A percentile compares a stretch with the other conserved stretches of the same genome.
Evolutionary conservation across 1,284 basidiomycete species (phyloP).

Genomic region (Apiotrichum porosum): DNA sequence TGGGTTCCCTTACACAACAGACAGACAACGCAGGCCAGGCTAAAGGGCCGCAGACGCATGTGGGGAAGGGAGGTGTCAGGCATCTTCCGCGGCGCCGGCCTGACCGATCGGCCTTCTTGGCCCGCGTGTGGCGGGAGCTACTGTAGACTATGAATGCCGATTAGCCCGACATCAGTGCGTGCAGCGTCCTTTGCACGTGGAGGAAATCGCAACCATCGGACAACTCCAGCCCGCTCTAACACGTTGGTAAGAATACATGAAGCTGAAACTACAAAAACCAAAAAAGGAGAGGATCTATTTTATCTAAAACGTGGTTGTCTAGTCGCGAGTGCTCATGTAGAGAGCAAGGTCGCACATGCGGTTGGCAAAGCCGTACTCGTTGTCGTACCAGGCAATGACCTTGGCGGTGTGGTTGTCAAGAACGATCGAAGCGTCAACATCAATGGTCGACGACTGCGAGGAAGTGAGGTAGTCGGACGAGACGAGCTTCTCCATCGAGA

Average conservation of each 20-base stretch:
- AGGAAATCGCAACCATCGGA: neutral
- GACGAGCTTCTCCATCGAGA: constrained; percentile 49
- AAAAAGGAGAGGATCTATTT: neutral
- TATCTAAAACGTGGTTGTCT: neutral
- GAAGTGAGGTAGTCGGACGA: constrained; percentile 47
- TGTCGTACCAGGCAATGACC: constrained; percentile 49
- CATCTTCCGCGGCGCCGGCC: too few relatives aligned
- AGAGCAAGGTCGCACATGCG: constrained; percentile 21
- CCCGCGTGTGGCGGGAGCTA: too few relatives aligned
- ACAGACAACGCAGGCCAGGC: too few relatives aligned
- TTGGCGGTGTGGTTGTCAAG: constrained; percentile 41
- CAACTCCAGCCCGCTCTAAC: neutral
- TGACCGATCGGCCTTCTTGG: too few relatives aligned
- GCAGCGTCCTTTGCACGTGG: neutral
- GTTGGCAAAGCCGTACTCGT: constrained; percentile 40
- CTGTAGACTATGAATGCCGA: too few relatives aligned
- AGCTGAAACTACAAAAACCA: constrained; percentile 1
- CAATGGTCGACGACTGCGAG: constrained; percentile 39
- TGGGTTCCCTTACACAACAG: too few relatives aligned
- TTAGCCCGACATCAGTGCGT: too few relatives aligned
- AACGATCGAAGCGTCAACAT: constrained; percentile 44
- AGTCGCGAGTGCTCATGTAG: constrained; percentile 15
- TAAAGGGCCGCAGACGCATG: too few relatives aligned
- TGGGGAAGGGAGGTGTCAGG: too few relatives aligned
- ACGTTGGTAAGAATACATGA: neutral